phyloP scores from a whole-genome alignment of 495 filamentous ascomycete species.

The Penicillium dipodomyicola region DNA sequence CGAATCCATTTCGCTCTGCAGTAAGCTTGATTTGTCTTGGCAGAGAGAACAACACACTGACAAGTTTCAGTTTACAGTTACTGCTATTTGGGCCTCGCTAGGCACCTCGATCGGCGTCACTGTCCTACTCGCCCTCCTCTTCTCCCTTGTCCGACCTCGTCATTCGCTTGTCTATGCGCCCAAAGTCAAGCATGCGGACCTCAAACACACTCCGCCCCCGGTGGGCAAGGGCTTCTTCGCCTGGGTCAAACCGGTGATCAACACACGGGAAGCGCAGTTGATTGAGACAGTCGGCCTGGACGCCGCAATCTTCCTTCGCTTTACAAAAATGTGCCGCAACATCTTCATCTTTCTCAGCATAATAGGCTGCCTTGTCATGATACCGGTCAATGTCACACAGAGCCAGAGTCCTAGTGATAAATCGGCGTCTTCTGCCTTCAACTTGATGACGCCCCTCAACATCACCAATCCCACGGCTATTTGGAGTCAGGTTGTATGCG shows the following conservation, averaged over 20 bases:
- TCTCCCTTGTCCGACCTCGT: conserved; percentile 86
- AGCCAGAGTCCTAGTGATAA: conserved; percentile 34
- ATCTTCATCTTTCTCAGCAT: conserved; percentile 74
- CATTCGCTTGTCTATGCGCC: conserved; percentile 91
- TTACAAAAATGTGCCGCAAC: conserved; percentile 88
- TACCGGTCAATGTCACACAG: conserved; percentile 73
- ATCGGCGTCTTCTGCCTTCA: conserved; percentile 40
- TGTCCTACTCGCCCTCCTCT: conserved; percentile 66
- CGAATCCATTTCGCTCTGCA: conserved; percentile 46
- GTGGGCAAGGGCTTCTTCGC: conserved; percentile 82
- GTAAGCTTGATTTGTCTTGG: conserved; percentile 26
- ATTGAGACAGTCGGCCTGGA: conserved; percentile 82
- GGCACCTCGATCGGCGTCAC: conserved; percentile 77
- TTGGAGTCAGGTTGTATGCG: conserved; percentile 81
- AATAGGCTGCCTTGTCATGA: conserved; percentile 73
- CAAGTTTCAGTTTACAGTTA: conserved; percentile 50
- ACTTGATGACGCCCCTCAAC: conserved; percentile 53
- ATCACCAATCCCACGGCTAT: conserved; percentile 39
- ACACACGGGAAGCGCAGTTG: conserved; percentile 70
- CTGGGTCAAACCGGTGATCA: conserved; percentile 77
- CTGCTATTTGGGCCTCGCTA: conserved; percentile 75
- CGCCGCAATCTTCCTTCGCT: conserved; percentile 84
- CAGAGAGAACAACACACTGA: conserved; percentile 5
- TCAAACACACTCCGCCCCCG: conserved; percentile 88
- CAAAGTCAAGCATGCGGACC: conserved; percentile 87